Base-by-base conservation (phyloP, 805 yeast species). In the Candida bentonensis region DNA sequence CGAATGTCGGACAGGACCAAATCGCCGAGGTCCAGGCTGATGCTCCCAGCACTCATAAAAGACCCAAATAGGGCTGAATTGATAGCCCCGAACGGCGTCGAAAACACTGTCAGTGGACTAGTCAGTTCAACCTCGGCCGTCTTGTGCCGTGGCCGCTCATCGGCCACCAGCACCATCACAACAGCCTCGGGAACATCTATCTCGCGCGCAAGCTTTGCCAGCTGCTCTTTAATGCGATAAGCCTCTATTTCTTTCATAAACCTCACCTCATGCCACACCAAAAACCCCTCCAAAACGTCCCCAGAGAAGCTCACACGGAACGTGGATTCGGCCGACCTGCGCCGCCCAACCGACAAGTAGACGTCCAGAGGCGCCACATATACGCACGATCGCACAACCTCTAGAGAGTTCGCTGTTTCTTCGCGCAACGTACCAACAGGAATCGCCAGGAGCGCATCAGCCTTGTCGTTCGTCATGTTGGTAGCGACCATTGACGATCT, bases 41-140 rank as follows among this genome's bases (percentile, higher is more conserved):
- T 44, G n/a, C 47, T 49, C 11, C 65, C 66, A 3, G 44, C 34
- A 9, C 61, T 48, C 4, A 47, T 30, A 43, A 56, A 62, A 11
- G 53, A 61, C 34, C 54, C 48, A 41, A 62, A 62, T 34, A 62
- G 46, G 2, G 63, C 59, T 3, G 63, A 53, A 48, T 62, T 61
- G 36, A 56, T 54, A 7, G 54, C 46, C 7, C 61, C 61, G 43
- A 60, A 61, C 7, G 66, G 65, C 15, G 61, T 30, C 5, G 36
- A 30, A n/a, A 30, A 5, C 11, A 30, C 36, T 9, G 36, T 30
- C 17, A 30, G 36, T 5, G 7, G 17, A 30, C 20, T 9, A 17
- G 36, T 5, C 17, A 17, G 7, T 30, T 30, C 7, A 11, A 30
- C 36, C 7, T 9, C 13, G 13, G 27, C 13, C 27, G 11, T 7